Percentiles rank a stretch among this genome's conserved stretches.
These are phyloP conservation scores for Penicillium steckii DNA, from an alignment of 495 filamentous ascomycete genomes.

Conservation along the genomic window DNA sequence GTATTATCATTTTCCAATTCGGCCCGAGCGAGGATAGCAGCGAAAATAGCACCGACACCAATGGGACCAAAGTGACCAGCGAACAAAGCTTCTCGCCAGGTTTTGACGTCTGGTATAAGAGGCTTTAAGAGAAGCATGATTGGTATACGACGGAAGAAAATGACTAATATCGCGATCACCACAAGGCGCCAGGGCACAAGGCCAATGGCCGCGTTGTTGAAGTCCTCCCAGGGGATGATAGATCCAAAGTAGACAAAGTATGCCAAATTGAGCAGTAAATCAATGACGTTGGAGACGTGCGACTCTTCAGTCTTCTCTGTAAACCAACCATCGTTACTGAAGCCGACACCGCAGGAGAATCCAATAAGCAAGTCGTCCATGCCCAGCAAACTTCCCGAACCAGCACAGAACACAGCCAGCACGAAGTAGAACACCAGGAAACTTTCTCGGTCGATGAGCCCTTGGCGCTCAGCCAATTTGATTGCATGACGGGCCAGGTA, in stretches of 20 bases:
- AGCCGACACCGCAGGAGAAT: constrained; percentile 92
- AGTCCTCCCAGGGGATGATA: constrained; percentile 93
- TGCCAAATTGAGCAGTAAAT: constrained; percentile 92
- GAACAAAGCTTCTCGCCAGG: constrained; percentile 97
- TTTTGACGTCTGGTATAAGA: constrained; percentile 94
- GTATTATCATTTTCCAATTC: constrained; percentile 76
- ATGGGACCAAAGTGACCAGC: constrained; percentile 99
- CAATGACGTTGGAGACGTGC: constrained; percentile 98
- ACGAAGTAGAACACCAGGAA: constrained; percentile 99
- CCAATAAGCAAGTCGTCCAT: constrained; percentile 97
- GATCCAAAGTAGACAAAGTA: constrained; percentile 98
- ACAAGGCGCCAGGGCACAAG: constrained; percentile 83
- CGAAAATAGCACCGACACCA: constrained; percentile 95
- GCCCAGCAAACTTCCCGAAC: constrained; percentile 87
- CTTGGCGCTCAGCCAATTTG: constrained; percentile 79
- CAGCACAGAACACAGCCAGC: constrained; percentile 92
- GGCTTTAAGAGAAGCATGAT: constrained; percentile 93
- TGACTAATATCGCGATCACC: constrained; percentile 85
- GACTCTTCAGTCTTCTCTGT: constrained; percentile 97
- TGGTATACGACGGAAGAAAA: constrained; percentile 95
- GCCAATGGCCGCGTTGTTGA: constrained; percentile 68
- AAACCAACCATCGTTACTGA: constrained; percentile 99
- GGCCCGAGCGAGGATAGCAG: constrained; percentile 85
- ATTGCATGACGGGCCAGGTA: constrained; percentile 89
- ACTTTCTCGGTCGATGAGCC: constrained; percentile 91